Conservation (phyloP, 768 basidiomycete genomes). For the Naganishia vaughanmartiniae region DNA sequence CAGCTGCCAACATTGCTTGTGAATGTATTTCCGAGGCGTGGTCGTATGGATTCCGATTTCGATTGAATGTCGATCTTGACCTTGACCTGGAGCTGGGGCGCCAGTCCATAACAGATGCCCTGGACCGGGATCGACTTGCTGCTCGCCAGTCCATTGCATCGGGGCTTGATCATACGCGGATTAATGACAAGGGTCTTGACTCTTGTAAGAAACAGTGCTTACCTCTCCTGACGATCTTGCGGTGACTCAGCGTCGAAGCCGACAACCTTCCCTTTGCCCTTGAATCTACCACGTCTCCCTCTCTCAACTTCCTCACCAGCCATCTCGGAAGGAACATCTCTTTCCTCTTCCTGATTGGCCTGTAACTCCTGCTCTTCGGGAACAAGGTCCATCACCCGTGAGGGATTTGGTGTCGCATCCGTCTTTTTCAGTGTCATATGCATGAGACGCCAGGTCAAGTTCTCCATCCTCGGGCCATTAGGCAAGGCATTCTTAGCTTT, state of each 20-base stretch:
- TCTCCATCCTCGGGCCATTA: constrained; percentile 94
- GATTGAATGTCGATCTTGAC: constrained; percentile 62
- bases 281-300: constrained; percentile 44
- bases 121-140: constrained; percentile 81
- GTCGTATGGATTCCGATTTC: constrained; percentile 44
- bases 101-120: constrained; percentile 76
- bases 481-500: constrained; percentile 83
- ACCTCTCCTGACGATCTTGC: constrained; percentile 65
- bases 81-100: constrained; percentile 55
- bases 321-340: constrained; percentile 27
- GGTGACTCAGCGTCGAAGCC: constrained; percentile 45
- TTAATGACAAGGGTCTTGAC: constrained; percentile 52
- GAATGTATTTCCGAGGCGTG: constrained; percentile 51
- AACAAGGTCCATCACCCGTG: constrained; percentile 26
- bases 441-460: constrained; percentile 98
- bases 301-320: constrained; percentile 47
- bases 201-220: constrained; percentile 23
- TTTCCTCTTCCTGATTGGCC: constrained; percentile 37
- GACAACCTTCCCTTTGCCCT: constrained; percentile 49
- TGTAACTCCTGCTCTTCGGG: constrained; percentile 37
- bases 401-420: constrained; percentile 14
- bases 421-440: constrained; percentile 84
- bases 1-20: constrained; percentile 41
- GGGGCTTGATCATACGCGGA: constrained; percentile 46
- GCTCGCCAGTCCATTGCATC: constrained; percentile 52